Conservation (phyloP, 805 yeast genomes). For the Monosporozyma yasuniensis region DNA sequence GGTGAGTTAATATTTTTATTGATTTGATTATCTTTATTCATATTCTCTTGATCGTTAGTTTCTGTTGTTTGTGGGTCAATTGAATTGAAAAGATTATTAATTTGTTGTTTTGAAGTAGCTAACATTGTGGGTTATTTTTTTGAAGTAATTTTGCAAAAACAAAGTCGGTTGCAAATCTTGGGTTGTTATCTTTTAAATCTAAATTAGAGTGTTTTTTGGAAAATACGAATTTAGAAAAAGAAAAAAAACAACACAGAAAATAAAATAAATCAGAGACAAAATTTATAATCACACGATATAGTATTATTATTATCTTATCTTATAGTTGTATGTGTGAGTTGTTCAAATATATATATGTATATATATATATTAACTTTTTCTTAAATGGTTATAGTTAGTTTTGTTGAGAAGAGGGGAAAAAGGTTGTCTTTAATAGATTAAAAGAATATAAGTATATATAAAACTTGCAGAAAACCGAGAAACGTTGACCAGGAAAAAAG, state of each 20-base stretch:
- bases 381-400: no score
- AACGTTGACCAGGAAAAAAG: no score
- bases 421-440: no score
- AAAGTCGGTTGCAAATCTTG: not conserved
- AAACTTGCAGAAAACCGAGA: no score
- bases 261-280: no score
- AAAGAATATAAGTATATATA: no score
- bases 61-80: not conserved
- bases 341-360: no score
- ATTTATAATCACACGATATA: not conserved
- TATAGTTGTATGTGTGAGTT: no score
- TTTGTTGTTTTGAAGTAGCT: not conserved
- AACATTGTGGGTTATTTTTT: not conserved
- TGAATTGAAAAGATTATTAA: not conserved
- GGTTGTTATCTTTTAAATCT: not conserved
- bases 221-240: not conserved
- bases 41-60: not conserved
- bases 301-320: not conserved
- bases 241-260: no score
- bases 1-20: conserved; percentile 1
- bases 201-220: not conserved
- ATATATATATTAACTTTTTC: no score
- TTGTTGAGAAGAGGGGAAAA: no score
- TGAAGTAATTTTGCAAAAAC: not conserved
- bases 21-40: not conserved